phyloP scores from a whole-genome alignment of 768 basidiomycete species.

The Collybia mongolica region DNA sequence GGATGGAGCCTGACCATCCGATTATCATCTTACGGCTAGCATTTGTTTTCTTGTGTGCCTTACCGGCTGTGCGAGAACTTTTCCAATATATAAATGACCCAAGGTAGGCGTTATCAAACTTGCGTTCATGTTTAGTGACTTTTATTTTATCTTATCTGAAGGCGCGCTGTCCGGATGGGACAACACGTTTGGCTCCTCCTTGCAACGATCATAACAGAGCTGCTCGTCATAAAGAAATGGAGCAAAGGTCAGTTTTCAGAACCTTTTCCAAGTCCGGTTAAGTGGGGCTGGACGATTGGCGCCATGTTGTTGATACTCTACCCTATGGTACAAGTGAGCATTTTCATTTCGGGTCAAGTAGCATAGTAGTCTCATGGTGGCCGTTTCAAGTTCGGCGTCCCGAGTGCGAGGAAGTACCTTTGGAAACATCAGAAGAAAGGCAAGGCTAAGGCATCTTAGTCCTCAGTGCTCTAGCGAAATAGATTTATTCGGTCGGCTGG shows the following conservation, averaged over 20 bases:
- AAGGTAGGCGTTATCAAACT: slow-evolving; percentile 41
- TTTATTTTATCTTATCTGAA: slow-evolving; percentile 23
- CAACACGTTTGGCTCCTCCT: slow-evolving; percentile 86
- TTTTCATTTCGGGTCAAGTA: no score
- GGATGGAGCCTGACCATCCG: slow-evolving; percentile 92
- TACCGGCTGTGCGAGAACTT: slow-evolving; percentile 82
- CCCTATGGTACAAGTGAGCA: slow-evolving; percentile 62
- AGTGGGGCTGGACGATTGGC: slow-evolving; percentile 66
- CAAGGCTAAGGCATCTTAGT: slow-evolving; percentile 28
- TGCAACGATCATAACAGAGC: slow-evolving; percentile 81
- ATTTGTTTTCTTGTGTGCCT: slow-evolving; percentile 80
- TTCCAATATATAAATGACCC: slow-evolving; percentile 84
- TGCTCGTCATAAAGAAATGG: slow-evolving; percentile 83
- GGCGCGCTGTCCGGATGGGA: slow-evolving; percentile 85
- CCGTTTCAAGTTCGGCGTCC: slow-evolving; percentile 60
- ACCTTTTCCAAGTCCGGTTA: slow-evolving; percentile 62
- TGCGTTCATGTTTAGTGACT: not conserved
- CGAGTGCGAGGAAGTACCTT: slow-evolving; percentile 53
- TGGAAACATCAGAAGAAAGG: slow-evolving; percentile 35
- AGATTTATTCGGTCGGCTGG: no score
- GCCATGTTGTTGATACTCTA: slow-evolving; percentile 62
- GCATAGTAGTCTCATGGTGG: slow-evolving; percentile 6
- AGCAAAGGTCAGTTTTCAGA: slow-evolving; percentile 65
- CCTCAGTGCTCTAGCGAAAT: not conserved
- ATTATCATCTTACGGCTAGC: slow-evolving; percentile 73